A percentile compares a stretch with the other conserved stretches of the same genome.
These are phyloP conservation scores for Tulasnella calospora DNA, from an alignment of 768 basidiomycete species.

Conservation along the genomic window DNA sequence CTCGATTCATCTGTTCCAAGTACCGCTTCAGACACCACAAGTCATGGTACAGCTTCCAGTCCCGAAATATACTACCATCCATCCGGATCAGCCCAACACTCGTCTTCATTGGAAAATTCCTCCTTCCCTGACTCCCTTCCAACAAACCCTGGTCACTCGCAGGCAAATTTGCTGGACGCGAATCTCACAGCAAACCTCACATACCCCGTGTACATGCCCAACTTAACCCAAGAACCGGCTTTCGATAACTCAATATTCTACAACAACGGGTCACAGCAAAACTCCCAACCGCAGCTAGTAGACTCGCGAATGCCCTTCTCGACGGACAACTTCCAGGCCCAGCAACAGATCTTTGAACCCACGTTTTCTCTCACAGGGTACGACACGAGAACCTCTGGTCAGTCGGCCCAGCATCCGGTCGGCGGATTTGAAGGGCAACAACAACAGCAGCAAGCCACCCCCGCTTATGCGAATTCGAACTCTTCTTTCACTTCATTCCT, in stretches of 20 bases:
- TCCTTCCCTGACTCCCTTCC: neutral
- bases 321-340: neutral
- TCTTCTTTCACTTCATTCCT: constrained; percentile 2
- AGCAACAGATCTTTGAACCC: neutral
- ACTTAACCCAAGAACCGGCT: constrained; percentile 1
- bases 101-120: neutral
- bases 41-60: neutral
- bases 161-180: neutral
- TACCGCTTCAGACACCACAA: neutral
- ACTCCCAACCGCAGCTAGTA: neutral
- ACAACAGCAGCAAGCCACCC: neutral
- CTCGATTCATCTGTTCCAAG: neutral
- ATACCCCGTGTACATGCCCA: constrained; percentile 9
- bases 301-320: neutral
- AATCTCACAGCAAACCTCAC: neutral
- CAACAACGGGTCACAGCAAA: neutral
- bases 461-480: neutral
- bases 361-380: neutral
- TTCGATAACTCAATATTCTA: constrained; percentile 9
- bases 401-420: neutral
- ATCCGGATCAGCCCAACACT: neutral
- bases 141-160: neutral
- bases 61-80: neutral
- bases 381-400: neutral
- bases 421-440: neutral